These are phyloP conservation scores for Diaporthe eres DNA, from an alignment of 2,329 filamentous ascomycete genomes.

Conservation along the genomic window DNA sequence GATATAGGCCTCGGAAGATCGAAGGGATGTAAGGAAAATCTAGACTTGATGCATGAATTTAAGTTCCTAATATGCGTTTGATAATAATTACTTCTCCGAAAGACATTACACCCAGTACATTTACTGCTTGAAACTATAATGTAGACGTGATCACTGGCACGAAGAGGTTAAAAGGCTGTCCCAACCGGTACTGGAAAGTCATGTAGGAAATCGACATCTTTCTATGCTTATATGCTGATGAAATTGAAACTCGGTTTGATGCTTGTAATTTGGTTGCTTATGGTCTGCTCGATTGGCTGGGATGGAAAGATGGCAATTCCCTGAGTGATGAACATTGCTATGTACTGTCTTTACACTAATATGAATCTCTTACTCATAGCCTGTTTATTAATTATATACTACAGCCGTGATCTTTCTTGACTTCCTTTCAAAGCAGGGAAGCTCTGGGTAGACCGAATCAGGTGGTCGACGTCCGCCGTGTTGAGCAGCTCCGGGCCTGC, in stretches of 20 bases:
- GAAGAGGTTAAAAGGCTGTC: neutral
- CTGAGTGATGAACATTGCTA: neutral
- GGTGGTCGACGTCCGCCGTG: constrained; percentile 27
- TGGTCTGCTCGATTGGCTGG: neutral
- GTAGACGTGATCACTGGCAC: neutral
- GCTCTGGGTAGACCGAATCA: neutral
- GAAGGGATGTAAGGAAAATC: neutral
- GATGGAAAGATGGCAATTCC: neutral
- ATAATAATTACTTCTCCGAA: neutral
- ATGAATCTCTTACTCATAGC: neutral
- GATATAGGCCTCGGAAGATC: constrained; percentile 5
- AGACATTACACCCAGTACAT: too few relatives aligned
- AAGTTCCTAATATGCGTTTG: too few relatives aligned
- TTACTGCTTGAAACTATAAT: neutral
- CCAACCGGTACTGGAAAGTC: neutral
- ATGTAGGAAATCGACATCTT: neutral
- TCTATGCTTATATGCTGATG: neutral
- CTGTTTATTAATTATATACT: neutral
- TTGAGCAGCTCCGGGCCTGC: constrained; percentile 33
- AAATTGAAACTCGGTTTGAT: neutral
- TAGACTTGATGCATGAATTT: neutral
- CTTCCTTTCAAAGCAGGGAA: neutral
- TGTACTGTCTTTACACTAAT: neutral
- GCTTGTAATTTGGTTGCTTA: rapidly evolving
- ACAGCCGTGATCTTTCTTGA: neutral